These are phyloP conservation scores for Combretum micranthum DNA, from an alignment of 345 rosid species.

Conservation along the genomic window DNA sequence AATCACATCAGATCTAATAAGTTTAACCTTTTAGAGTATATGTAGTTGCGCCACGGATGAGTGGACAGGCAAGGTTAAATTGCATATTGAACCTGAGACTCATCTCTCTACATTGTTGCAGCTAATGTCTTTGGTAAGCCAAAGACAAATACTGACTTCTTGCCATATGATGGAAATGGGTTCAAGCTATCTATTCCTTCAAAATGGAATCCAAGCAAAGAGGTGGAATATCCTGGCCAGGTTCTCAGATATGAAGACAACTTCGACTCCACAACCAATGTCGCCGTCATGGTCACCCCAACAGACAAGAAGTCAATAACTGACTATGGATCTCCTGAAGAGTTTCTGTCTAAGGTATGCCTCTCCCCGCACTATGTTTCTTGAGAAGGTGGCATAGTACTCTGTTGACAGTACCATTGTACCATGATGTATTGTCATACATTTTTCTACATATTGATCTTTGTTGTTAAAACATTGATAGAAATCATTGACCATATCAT, in stretches of 20 bases:
- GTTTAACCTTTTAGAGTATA: background rate
- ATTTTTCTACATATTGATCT: too few relatives aligned
- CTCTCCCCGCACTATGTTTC: background rate
- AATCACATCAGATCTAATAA: background rate
- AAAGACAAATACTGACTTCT: slow-evolving; percentile 71
- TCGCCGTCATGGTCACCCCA: slow-evolving; percentile 60
- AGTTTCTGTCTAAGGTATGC: slow-evolving; percentile 43
- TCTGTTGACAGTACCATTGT: too few relatives aligned
- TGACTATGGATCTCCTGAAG: slow-evolving; percentile 64
- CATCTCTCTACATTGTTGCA: slow-evolving; percentile 18
- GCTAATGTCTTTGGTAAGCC: slow-evolving; percentile 94
- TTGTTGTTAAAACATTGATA: too few relatives aligned
- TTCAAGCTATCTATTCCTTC: slow-evolving; percentile 72
- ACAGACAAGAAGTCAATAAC: slow-evolving; percentile 76
- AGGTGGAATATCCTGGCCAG: slow-evolving; percentile 83
- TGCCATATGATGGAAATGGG: slow-evolving; percentile 62
- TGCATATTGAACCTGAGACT: background rate
- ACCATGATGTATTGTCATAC: too few relatives aligned
- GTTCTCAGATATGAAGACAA: slow-evolving; percentile 79
- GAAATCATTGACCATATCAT: too few relatives aligned
- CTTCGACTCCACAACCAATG: slow-evolving; percentile 58
- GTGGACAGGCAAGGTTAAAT: too few relatives aligned
- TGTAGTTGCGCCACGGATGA: too few relatives aligned
- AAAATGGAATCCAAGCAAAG: slow-evolving; percentile 95
- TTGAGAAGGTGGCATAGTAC: too few relatives aligned